Evolutionary conservation across 2,329 filamentous ascomycete genomes (phyloP), one percentile per base, ranked within the genome.

Genomic region (Paraphoma sp.): DNA sequence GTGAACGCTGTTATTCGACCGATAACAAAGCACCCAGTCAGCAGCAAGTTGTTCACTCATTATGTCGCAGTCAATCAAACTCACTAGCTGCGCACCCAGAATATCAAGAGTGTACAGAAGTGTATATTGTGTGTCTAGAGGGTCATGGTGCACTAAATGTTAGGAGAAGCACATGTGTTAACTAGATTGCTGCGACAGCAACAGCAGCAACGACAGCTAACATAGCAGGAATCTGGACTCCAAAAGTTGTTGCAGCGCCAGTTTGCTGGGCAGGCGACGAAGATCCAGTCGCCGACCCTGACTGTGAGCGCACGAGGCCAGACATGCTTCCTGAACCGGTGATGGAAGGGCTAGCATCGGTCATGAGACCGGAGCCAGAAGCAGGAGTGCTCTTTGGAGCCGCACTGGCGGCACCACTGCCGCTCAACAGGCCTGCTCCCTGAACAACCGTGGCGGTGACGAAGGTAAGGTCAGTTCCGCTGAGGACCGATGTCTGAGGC

Each of bases 361-460:
- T 54, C 42, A 59, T 38, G 9, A 56, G 48, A 38, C 57, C 59
- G 5, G 48, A 45, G 29, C 41, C 59, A 11, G 60, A 51, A 50
- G 50, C 36, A 11, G 59, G 50, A 44, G 59, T 52, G 16, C 50
- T 56, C 44, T 53, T 42, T 28, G 55, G 40, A 6, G 52, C 53
- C 11, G 58, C 60, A 42, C 56, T 63, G 4, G 65, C 43, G 17
- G 45, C 62, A 50, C 48, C 52, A n/a, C 12, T 42, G 10, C 33
- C 59, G 30, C 56, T 64, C 48, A 72, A 50, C 48, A 70, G 43
- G n/a, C 60, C 62, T 36, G 58, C 60, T 8, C 70, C 70, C 17
- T 59, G 57, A 2, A 69, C 62, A 17, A 73, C 63, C 3, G 60
- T 65, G 5, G 67, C 69, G 12, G 64, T 60, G 23, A 64, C 44